Base-by-base conservation (phyloP, 2,329 filamentous ascomycete species). In the Ophiostoma perfectum region DNA sequence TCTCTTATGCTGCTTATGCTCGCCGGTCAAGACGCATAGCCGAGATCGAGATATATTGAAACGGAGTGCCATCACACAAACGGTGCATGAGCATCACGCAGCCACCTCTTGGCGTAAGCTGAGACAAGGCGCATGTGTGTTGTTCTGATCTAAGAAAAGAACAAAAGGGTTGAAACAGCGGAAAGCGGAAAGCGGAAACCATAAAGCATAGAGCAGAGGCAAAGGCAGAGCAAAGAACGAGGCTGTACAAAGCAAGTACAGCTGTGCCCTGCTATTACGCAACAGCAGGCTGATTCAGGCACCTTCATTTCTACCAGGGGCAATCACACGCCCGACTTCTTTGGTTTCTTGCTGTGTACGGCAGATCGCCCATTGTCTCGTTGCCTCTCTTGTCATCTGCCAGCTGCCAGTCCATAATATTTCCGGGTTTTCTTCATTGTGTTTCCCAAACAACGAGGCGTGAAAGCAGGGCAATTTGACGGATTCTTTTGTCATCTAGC, bases 391-490 rank as follows among this genome's bases (percentile, higher is more conserved):
- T 27, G 27, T 27, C 27, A 27, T 27, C 27, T 27, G 27, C 27
- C 27, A 27, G 27, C 27, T 27, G 27, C 27, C 27, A 27, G 27
- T 27, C 27, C 27, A 27, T 27, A 27, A 27, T 27, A 27, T 27
- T 27, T 27, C 49, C 49, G 49, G 49, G 14, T 55, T 55, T 55
- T 18, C 27, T 27, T 27, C 27, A 27, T 60, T 60, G 55, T 60
- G 11, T 60, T 39, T 60, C 55, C 55, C 27, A 60, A 60, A 60
- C 55, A 60, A 60, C 55, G 55, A 60, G 55, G 9, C 12, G 27
- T 18, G 8, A 36, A 27, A 18, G 2, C 49, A 55, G 38, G 58
- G 12, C 58, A 41, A 60, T 60, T 27, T 27, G 55, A 39, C 36
- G 6, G n/a, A 55, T 52, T 27, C 6, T 8, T 27, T 38, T 58